These are phyloP conservation scores for Fraxinus floribunda DNA, from an alignment of 305 asterid species.

Conservation along the genomic window DNA sequence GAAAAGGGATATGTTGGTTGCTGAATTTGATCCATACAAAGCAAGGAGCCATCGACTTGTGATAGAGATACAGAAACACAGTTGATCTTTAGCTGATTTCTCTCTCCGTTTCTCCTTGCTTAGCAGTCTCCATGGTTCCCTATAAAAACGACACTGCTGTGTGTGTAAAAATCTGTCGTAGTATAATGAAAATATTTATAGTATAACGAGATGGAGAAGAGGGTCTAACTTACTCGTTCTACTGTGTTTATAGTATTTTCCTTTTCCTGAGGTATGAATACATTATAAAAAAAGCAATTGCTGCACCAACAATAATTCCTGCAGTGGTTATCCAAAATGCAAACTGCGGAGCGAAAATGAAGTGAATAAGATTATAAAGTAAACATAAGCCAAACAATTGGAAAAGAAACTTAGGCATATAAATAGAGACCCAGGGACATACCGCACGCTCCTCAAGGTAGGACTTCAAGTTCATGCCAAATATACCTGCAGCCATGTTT, in stretches of 20 bases:
- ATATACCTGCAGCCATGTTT: constrained; percentile 66
- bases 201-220: constrained; percentile 3
- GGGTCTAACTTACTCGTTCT: not conserved
- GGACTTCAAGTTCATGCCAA: constrained; percentile 97
- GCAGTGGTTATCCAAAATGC: constrained; percentile 95
- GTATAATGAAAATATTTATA: not conserved
- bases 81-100: not conserved
- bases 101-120: not conserved
- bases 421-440: constrained; percentile 21
- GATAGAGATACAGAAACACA: not conserved
- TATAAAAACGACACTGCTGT: not conserved
- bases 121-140: constrained; percentile 8
- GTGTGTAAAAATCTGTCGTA: not conserved
- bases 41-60: not conserved
- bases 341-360: constrained; percentile 49
- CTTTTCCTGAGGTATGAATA: constrained; percentile 73
- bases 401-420: not conserved
- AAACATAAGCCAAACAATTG: not conserved
- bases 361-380: constrained; percentile 19
- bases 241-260: constrained; percentile 58
- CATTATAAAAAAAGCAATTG: constrained; percentile 70
- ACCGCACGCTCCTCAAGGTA: constrained; percentile 95
- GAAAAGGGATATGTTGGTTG: not conserved
- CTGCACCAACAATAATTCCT: constrained; percentile 73
- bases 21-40: constrained; percentile 3